Evolutionary conservation across 108 stramenopile genomes (phyloP), one percentile per base, ranked within the genome.

Genomic region (Cylindrotheca closterium): DNA sequence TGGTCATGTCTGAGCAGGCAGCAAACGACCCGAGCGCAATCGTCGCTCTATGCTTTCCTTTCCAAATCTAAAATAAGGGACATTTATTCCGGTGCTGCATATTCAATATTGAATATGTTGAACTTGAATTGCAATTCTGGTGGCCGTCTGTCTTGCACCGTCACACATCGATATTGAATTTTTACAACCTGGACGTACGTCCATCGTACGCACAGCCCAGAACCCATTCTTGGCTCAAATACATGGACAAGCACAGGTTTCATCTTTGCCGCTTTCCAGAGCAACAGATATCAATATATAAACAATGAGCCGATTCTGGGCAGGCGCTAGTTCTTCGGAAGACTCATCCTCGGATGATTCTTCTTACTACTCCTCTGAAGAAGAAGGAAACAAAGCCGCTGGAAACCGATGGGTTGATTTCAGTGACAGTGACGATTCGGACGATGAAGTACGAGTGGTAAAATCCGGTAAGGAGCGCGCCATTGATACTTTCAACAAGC

Each of bases 391-490:
- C 46, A 50, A 62, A 32, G 60, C 22, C n/a, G 58, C 60, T 30
- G 73, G 33, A 28, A 84, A 81, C 52, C 71, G 76, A 1, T 80
- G 81, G 83, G 76, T 67, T 12, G 74, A 73, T 22, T 51, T 72
- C 51, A 65, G 73, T 37, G 79, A 79, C 63, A 68, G 63, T 28
- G 85, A 82, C 37, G 73, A 74, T 28, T 86, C 86, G 47, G 96
- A 96, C 34, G 96, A 98, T 57, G 95, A 96, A 63, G 95, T 80
- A 25, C 88, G 98, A 63, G 96, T 98, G 45, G 98, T 97, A 55
- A 96, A 96, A 74, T 92, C 93, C 3, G 94, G 84, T 64, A 89
- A 94, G 84, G 92, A 93, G 28, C 83, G 92, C 31, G 81, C 96
- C 59, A 79, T 89, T 58, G 98, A 97, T 62, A 78, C 82, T 30